phyloP scores from a whole-genome alignment of 1,284 basidiomycete species.

The Wolfiporia cocos region DNA sequence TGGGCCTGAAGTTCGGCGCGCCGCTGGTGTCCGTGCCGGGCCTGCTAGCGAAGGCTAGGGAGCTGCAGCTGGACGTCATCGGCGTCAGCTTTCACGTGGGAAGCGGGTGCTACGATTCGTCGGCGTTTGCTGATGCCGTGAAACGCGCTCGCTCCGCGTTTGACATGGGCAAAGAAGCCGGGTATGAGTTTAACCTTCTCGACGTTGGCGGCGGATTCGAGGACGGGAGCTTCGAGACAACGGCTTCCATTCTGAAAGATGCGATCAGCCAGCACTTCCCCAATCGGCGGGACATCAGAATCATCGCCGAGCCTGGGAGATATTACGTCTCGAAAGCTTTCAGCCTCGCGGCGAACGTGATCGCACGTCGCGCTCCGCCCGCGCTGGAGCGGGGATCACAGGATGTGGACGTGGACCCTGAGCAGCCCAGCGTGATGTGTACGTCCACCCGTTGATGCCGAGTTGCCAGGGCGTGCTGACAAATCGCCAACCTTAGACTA shows the following conservation, averaged over 20 bases:
- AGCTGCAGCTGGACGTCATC: constrained; percentile 82
- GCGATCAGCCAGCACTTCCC: constrained; percentile 87
- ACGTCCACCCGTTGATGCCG: constrained; percentile 29
- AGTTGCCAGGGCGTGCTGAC: constrained; percentile 13
- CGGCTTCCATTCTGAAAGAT: constrained; percentile 67
- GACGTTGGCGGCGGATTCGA: constrained; percentile 98
- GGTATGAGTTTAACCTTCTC: constrained; percentile 81
- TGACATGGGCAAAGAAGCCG: constrained; percentile 79
- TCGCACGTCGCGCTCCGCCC: constrained; percentile 75
- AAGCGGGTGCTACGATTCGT: constrained; percentile 91
- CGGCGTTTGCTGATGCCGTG: constrained; percentile 88
- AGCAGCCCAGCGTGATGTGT: constrained; percentile 79
- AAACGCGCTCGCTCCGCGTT: constrained; percentile 81
- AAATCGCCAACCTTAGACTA: constrained; percentile 56
- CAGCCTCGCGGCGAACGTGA: constrained; percentile 90
- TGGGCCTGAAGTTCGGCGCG: constrained; percentile 98
- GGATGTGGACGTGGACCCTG: constrained; percentile 29
- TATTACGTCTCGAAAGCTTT: constrained; percentile 95
- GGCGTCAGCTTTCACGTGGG: constrained; percentile 99
- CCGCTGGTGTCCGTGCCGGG: constrained; percentile 78
- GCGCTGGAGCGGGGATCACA: constrained; percentile 28
- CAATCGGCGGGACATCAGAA: constrained; percentile 64
- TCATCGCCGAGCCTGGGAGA: constrained; percentile 96
- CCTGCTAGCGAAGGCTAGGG: constrained; percentile 75
- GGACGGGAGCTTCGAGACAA: constrained; percentile 80